Conservation (phyloP, 306 rosid species). For the Trichosanthes cucumerina region DNA sequence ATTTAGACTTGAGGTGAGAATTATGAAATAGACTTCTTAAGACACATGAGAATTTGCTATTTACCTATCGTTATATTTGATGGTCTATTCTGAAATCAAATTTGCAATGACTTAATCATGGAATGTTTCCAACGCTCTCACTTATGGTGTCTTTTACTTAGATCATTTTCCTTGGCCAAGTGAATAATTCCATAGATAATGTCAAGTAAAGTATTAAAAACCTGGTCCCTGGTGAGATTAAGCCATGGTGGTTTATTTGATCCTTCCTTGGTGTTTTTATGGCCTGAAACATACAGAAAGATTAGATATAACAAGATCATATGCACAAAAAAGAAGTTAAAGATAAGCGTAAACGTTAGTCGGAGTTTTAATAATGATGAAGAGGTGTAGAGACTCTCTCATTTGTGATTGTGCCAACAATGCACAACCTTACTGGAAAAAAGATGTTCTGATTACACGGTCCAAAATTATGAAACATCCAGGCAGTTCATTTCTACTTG, state of each 20-base stretch:
- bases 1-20: background rate
- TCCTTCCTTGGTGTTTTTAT: constrained; percentile 78
- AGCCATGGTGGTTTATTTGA: constrained; percentile 85
- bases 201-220: constrained; percentile 15
- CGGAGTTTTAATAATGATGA: background rate
- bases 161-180: background rate
- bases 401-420: background rate
- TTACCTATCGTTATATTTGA: background rate
- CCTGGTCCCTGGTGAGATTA: constrained; percentile 62
- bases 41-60: background rate
- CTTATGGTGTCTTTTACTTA: background rate
- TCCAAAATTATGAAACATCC: background rate
- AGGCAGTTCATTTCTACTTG: background rate
- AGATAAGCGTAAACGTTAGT: background rate
- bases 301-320: background rate
- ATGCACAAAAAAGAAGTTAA: background rate
- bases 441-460: background rate
- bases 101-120: background rate
- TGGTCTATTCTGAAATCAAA: background rate
- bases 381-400: background rate
- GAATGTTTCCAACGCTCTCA: background rate
- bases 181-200: background rate
- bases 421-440: background rate
- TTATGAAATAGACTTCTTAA: background rate
- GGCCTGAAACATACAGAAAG: constrained; percentile 37